Evolutionary conservation across 2,329 filamentous ascomycete genomes (phyloP), one percentile per base, ranked within the genome.

Genomic region (Penicillium sp.): DNA sequence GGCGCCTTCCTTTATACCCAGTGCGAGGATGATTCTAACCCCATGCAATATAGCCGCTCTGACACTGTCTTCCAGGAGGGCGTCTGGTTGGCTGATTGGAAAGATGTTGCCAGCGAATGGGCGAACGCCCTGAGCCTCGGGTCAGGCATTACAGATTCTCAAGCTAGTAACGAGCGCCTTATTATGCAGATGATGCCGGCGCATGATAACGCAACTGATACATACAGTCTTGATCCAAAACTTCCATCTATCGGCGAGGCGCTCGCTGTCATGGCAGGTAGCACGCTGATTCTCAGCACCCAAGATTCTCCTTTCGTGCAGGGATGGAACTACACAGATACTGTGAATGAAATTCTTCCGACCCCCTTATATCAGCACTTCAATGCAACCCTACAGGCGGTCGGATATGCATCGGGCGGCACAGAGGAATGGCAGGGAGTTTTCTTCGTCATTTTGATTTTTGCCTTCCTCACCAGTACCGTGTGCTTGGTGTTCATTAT

Each of bases 241-340:
- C 71, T 87, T 0, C 90, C 90, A 0, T 90, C 86, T 2, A 79
- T 90, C n/a, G 86, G 85, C 0, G 90, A 95, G 72, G 87, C 87
- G 0, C 70, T 95, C 0, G 88, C 90, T 0, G 88, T 91, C 0
- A 80, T 92, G 64, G 82, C 84, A 0, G 84, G 85, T 4, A 86
- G 84, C 35, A 90, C 88, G 0, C 71, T 92, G 0, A 79, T 92
- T 9, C 78, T 86, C 44, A 80, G 84, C 9, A 75, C 85, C 2
- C 73, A 83, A 9, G 79, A 84, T 55, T 76, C 87, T 0, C 86
- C 88, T 0, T 90, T 88, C 65, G 76, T 80, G 0, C 82, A 85
- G 37, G 80, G 73, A 52, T 89, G 84, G 80, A 73, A 75, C 11
- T 81, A 83, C 61, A 68, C 70, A 0, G 49, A 69, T 63, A 21